Evolutionary conservation across 331 rosid genomes (phyloP), one percentile per base, ranked within the genome.

Genomic region (Quercus tomentella): DNA sequence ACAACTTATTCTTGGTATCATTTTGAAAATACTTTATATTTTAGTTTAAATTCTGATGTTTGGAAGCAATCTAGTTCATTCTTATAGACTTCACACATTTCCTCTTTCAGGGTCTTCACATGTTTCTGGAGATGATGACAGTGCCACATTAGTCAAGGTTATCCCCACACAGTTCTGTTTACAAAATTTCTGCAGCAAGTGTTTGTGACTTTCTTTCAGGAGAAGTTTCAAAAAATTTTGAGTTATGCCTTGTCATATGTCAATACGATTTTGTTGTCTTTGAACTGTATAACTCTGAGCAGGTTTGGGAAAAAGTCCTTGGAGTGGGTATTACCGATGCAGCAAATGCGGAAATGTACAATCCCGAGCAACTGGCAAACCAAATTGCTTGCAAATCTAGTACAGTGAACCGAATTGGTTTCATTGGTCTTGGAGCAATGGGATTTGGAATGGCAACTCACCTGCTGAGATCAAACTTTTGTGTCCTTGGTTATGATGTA

Each of bases 401-500:
- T 66, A 77, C 82, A 61, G 91, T 80, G 79, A 80, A 62, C 56
- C 87, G 91, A 74, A 82, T 94, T 86, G 98, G 97, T 81, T 94
- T 94, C 87, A 79, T 94, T 78, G 98, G 98, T 77, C 98, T 94
- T 74, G 98, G 98, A 85, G 98, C 97, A 73, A 94, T 94, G 98
- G 98, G 98, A 83, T 94, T 91, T 83, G 98, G 98, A 90, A 94
- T 94, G 98, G 97, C 97, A 77, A 87, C 97, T 77, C 96, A 94
- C 57, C 91, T 94, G 73, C 72, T 94, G 87, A 90, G 60, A 54
- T 91, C 93, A 63, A 86, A 92, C 45, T 91, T 88, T 89, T 61
- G 78, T 56, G 98, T 94, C 72, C 33, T 45, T 80, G 98, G 98
- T 83, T 94, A 77, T 83, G 98, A 94, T 74, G 98, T 94, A 94